Percentiles rank a stretch among this genome's conserved stretches.
These are phyloP conservation scores for Calamus simplicifolius DNA, from an alignment of 176 grass and related monocot genomes.

Conservation along the genomic window DNA sequence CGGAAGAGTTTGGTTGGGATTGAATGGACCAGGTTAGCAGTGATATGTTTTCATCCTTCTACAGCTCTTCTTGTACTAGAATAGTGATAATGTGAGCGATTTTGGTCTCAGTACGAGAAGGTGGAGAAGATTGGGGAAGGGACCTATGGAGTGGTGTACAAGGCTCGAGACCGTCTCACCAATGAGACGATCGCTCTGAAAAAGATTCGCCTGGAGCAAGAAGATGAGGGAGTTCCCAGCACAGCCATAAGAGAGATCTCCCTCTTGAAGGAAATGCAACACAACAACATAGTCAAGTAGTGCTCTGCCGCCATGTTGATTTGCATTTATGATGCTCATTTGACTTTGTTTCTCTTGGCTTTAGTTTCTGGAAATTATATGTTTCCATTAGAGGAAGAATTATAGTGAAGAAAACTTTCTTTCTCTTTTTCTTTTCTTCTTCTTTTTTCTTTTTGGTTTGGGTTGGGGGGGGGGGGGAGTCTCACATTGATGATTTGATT, in stretches of 20 bases:
- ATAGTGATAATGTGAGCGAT: background rate
- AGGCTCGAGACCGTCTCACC: constrained; percentile 54
- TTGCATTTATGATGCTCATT: too few relatives aligned
- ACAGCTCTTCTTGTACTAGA: too few relatives aligned
- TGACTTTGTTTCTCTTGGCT: too few relatives aligned
- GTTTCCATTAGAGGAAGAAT: too few relatives aligned
- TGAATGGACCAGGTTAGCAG: constrained; percentile 78
- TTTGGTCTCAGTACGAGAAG: constrained; percentile 70
- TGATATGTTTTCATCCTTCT: constrained; percentile 17
- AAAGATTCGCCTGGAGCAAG: constrained; percentile 96
- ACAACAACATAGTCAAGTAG: constrained; percentile 83
- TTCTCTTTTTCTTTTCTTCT: too few relatives aligned
- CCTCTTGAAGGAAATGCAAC: constrained; percentile 94
- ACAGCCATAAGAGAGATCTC: constrained; percentile 98
- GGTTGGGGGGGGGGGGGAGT: too few relatives aligned
- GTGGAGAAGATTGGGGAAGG: constrained; percentile 95
- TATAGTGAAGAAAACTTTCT: too few relatives aligned
- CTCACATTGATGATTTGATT: too few relatives aligned
- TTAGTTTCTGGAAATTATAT: too few relatives aligned
- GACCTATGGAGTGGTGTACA: constrained; percentile 98
- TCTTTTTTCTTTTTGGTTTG: too few relatives aligned
- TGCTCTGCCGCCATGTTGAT: too few relatives aligned
- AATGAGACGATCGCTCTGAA: constrained; percentile 96
- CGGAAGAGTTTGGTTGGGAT: too few relatives aligned
- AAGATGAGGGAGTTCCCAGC: constrained; percentile 91